Base-by-base conservation (phyloP, 2,329 filamentous ascomycete species). In the Neocucurbitaria cava region DNA sequence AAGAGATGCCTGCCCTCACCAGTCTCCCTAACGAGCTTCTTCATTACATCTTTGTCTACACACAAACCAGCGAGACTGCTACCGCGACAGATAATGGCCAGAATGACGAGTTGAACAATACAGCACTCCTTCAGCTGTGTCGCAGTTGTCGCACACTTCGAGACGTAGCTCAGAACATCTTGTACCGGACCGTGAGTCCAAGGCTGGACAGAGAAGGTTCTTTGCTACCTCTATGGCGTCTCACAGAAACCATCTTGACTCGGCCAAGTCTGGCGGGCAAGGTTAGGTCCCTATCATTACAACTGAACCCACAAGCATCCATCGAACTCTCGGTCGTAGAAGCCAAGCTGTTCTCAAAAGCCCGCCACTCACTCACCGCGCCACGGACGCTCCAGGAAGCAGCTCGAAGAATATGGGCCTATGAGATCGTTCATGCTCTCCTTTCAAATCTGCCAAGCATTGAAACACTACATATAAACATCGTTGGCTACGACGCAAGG, bases 21-120 rank as follows among this genome's bases (percentile, higher is more conserved):
- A 26, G n/a, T 24, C 44, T 46, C 39, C 44, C 44, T 9, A 46
- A 46, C 23, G 44, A 46, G 31, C 31, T 46, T 23, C 31, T 46
- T 26, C 44, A 46, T 23, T 20, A 15, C 4, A 46, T 46, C 8
- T 46, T 18, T 24, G 17, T 23, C 21, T 35, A 35, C 18, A 23
- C 43, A 17, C 31, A 46, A 15, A n/a, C 17, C 17, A 11, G 11
- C 11, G 44, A 18, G 13, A 20, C 18, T 4, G 3, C 31, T 9
- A 26, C 24, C 3, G 18, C 42, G 20, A 33, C 11, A 21, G 9
- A 5, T 17, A 5, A 21, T 35, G 42, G 17, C 6, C 30, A 35
- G 17, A 45, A 45, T 33, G 28, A 5, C 42, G 30, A 45, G 30
- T 15, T 35, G 4, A 23, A 21, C 18, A 36, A 46, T 24, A 10